A percentile compares a stretch with the other conserved stretches of the same genome.
These are phyloP conservation scores for Pyracantha coccinea DNA, from an alignment of 331 rosid genomes.

Conservation along the genomic window DNA sequence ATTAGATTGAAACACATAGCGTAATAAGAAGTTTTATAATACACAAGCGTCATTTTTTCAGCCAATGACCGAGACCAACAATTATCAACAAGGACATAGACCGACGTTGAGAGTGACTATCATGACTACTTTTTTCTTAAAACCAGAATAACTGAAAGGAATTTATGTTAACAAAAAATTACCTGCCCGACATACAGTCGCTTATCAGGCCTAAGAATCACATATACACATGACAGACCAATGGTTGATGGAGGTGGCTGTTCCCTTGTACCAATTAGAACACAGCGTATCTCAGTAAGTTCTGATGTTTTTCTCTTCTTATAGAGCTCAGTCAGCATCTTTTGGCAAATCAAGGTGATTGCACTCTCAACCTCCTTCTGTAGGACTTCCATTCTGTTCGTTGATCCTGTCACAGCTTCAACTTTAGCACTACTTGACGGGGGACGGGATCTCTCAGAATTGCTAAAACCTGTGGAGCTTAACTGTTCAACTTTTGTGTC, in stretches of 20 bases:
- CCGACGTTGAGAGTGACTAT: neutral
- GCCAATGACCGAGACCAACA: neutral
- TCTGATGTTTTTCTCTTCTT: slow-evolving; percentile 20
- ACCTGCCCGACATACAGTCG: slow-evolving; percentile 88
- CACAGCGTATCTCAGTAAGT: slow-evolving; percentile 38
- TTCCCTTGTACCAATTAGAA: slow-evolving; percentile 54
- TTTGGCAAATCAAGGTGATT: slow-evolving; percentile 52
- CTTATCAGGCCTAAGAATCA: slow-evolving; percentile 69
- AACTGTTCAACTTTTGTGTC: slow-evolving; percentile 21
- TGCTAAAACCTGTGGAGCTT: slow-evolving; percentile 23
- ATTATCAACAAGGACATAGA: neutral
- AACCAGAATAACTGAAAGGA: neutral
- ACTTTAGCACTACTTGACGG: slow-evolving; percentile 8
- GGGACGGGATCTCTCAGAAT: slow-evolving; percentile 23
- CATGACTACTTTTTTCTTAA: neutral
- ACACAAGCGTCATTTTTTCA: neutral
- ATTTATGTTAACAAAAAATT: slow-evolving; percentile 8
- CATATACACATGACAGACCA: slow-evolving; percentile 86
- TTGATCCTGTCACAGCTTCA: slow-evolving; percentile 18
- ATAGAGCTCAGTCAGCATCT: slow-evolving; percentile 39
- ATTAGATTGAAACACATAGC: neutral
- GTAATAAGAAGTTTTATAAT: too few species aligned
- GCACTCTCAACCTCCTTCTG: slow-evolving; percentile 55
- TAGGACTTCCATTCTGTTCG: slow-evolving; percentile 26
- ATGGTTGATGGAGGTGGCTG: slow-evolving; percentile 87